A percentile compares a stretch with the other conserved stretches of the same genome.
These are phyloP conservation scores for Syncephalis fuscata DNA, from an alignment of 371 early-diverging fungal genomes.

Conservation along the genomic window DNA sequence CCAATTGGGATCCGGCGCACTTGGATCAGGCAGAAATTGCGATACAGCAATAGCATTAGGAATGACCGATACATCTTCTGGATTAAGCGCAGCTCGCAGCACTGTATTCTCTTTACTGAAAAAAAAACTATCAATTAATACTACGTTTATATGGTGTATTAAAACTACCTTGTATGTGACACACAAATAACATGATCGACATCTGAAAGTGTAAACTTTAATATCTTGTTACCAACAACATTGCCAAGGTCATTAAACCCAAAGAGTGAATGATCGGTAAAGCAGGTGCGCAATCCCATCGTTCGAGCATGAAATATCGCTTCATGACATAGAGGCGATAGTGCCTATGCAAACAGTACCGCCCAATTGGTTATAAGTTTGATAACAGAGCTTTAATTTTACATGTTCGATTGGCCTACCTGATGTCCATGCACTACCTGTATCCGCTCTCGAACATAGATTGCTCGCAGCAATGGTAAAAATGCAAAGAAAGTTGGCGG, in stretches of 20 bases:
- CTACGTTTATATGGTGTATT: background rate
- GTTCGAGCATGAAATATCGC: slow-evolving; percentile 91
- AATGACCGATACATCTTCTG: slow-evolving; percentile 88
- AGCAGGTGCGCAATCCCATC: slow-evolving; percentile 87
- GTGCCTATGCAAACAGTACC: no score
- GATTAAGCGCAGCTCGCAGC: slow-evolving; percentile 78
- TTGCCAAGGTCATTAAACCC: slow-evolving; percentile 91
- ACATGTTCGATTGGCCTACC: slow-evolving; percentile 8
- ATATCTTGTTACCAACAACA: slow-evolving; percentile 87
- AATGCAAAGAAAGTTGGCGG: slow-evolving; percentile 89
- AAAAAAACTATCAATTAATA: background rate
- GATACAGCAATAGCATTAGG: slow-evolving; percentile 96
- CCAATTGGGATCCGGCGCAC: slow-evolving; percentile 54
- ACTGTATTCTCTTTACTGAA: slow-evolving; percentile 96
- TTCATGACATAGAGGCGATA: slow-evolving; percentile 90
- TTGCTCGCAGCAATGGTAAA: slow-evolving; percentile 82
- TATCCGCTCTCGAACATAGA: slow-evolving; percentile 82
- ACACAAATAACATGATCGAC: slow-evolving; percentile 97
- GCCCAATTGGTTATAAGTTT: background rate
- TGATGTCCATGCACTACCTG: slow-evolving; percentile 98
- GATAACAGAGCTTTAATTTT: background rate
- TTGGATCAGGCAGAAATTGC: slow-evolving; percentile 75
- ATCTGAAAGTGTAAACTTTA: slow-evolving; percentile 88
- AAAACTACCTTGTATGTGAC: slow-evolving; percentile 74
- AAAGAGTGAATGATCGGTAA: slow-evolving; percentile 98